Percentiles rank a stretch among this genome's conserved stretches.
These are phyloP conservation scores for Metschnikowia vanudenii DNA, from an alignment of 805 yeast genomes.

Conservation along the genomic window DNA sequence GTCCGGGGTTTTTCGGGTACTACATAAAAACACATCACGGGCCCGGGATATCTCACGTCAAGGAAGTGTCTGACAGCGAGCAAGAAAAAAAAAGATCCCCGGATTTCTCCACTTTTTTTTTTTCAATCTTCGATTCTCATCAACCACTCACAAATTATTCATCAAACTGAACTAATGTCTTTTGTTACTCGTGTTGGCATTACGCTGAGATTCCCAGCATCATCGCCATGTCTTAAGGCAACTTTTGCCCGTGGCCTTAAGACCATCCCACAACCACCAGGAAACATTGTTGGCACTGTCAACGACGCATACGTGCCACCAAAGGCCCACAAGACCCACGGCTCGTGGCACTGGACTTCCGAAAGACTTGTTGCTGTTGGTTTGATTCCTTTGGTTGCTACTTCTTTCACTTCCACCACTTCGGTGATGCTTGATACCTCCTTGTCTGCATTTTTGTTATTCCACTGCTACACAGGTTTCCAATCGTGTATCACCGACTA, in stretches of 20 bases:
- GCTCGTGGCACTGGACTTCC: conserved; percentile 72
- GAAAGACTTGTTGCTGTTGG: conserved; percentile 62
- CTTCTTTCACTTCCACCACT: conserved; percentile 59
- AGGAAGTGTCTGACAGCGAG: not conserved
- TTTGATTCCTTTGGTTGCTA: conserved; percentile 59
- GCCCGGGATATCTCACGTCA: conserved; percentile 1
- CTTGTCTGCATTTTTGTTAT: conserved; percentile 52
- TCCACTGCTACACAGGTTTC: conserved; percentile 71
- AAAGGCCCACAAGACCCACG: conserved; percentile 53
- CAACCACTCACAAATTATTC: conserved; percentile 1
- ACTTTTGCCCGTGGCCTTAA: conserved; percentile 32
- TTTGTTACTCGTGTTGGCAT: conserved; percentile 31
- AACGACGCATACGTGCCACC: conserved; percentile 72
- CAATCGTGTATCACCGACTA: conserved; percentile 76
- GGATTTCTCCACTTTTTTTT: not conserved
- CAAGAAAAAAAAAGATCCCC: not conserved
- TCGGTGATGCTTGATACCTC: conserved; percentile 56
- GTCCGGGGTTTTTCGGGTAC: conserved; percentile 18
- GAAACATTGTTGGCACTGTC: conserved; percentile 66
- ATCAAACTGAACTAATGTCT: conserved; percentile 18
- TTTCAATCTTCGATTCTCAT: not conserved
- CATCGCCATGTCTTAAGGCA: conserved; percentile 23
- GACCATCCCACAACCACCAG: conserved; percentile 68
- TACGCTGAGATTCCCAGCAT: conserved; percentile 22
- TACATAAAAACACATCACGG: conserved; percentile 1